Evolutionary conservation across 2,329 filamentous ascomycete species (phyloP), one percentile per base, ranked within the genome.

Genomic region (Pseudofabraea citricarpa): DNA sequence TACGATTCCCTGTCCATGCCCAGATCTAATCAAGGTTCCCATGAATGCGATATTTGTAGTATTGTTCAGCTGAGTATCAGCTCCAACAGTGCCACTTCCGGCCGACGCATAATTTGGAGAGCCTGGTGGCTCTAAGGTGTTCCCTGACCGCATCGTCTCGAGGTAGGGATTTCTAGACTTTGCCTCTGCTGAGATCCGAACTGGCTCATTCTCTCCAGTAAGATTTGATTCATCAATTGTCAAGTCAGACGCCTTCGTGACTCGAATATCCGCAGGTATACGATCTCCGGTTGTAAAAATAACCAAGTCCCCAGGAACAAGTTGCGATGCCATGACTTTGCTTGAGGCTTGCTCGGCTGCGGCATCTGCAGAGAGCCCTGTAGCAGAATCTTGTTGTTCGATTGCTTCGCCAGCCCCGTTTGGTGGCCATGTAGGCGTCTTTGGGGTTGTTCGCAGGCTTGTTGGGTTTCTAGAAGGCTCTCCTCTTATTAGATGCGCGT

Each of bases 201-300:
- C 88, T 4, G 93, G 90, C 56, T 97, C 90, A 48, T 95, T 97
- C 65, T 98, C 93, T 47, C 93, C 93, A 0, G 93, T 98, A 46
- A 98, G 69, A 60, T 98, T 98, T 10, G 93, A 97, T 56, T 93
- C 90, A 62, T 98, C 94, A 52, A 98, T 95, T 32, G 89, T 88
- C 40, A 98, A 72, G 61, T 97, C 90, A 7, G 87, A 81, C 9
- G 90, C 87, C 59, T 88, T 85, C 6, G 89, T 97, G 41, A 98
- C 95, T 35, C 93, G 85, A 55, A 98, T 86, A 61, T 98, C 93
- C 44, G 93, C 93, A 5, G 93, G 93, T 54, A 98, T 94, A 41
- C 94, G 87, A 66, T 98, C 93, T 47, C 93, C 93, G 0, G 93
- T 96, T 15, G 90, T 89, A 63, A 98, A 97, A 2, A 96, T 69